A percentile compares a stretch with the other conserved stretches of the same genome.
Conservation (phyloP, 2,329 filamentous ascomycete species). For the Colletotrichum cereale region DNA sequence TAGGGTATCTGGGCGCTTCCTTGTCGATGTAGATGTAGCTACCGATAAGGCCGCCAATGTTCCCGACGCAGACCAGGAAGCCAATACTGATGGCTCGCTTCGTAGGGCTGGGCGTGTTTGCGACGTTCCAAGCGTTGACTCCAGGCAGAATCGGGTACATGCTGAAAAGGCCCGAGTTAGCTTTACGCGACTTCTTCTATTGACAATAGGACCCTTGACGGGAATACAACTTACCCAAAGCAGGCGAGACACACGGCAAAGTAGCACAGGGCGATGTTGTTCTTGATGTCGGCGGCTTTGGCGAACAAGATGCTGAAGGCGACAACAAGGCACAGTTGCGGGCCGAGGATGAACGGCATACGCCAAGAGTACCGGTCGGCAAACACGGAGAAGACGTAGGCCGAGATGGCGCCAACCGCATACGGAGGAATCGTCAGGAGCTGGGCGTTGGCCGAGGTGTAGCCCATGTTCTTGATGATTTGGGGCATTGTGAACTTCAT, state of each 20-base stretch:
- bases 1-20: slow-evolving; percentile 39
- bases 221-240: slow-evolving; percentile 42
- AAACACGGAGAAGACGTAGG: slow-evolving; percentile 49
- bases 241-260: slow-evolving; percentile 59
- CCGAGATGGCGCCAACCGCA: slow-evolving; percentile 49
- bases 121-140: slow-evolving; percentile 56
- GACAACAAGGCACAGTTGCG: slow-evolving; percentile 50
- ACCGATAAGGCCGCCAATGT: slow-evolving; percentile 50
- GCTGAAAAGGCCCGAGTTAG: slow-evolving; percentile 43
- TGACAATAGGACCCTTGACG: background rate
- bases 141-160: slow-evolving; percentile 58
- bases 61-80: slow-evolving; percentile 55
- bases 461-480: slow-evolving; percentile 57
- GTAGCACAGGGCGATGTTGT: slow-evolving; percentile 57
- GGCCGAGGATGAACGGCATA: slow-evolving; percentile 54
- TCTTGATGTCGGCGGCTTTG: slow-evolving; percentile 51
- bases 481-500: slow-evolving; percentile 53
- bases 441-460: slow-evolving; percentile 49
- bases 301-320: slow-evolving; percentile 52
- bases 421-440: slow-evolving; percentile 54
- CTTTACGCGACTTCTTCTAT: background rate
- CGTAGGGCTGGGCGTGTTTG: slow-evolving; percentile 52
- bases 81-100: slow-evolving; percentile 58
- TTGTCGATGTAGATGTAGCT: slow-evolving; percentile 41
- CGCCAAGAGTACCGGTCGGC: slow-evolving; percentile 54